Base-by-base conservation (phyloP, 2,329 filamentous ascomycete species). In the Balansia obtecta region DNA sequence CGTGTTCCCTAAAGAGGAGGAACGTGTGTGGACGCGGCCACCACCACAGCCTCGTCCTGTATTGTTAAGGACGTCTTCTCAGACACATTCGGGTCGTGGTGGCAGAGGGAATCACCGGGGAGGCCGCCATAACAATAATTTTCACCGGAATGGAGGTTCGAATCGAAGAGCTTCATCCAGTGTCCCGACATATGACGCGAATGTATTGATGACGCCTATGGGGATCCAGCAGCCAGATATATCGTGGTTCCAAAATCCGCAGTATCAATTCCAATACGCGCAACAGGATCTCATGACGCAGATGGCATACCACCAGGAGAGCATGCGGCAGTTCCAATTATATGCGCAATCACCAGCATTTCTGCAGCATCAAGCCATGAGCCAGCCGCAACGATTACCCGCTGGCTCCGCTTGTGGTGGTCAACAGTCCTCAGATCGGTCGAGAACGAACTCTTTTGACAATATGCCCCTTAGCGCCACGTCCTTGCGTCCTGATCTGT, bases 1-100 rank as follows among this genome's bases (percentile, higher is more conserved):
- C 61, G 81, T 86, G 51, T 96, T 86, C 59, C 93, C 93, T 4
- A 85, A 87, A 50, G 87, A 94, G 63, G 89, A 94, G 60, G 78
- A 82, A 61, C 71, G 70, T 52, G 71, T 77, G 41, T 82, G 74
- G 60, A 75, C 79, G 54, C 76, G 79, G 52, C 79, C 77, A n/a
- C 63, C 73, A 2, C 64, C 71, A 6, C 71, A 73, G 38, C 69
- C 79, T 33, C 73, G 77, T 15, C 79, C 79, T 10, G 70, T 76
- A n/a, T 64, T 80, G 48, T 55, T 81, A 45, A 71, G 80, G 53
- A 83, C 79, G 60, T 76, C 79, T 27, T 83, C 80, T 4, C 79
- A 82, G 55, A 75, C 77, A 47, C 72, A 79, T 50, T 66, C 68
- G 18, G 66, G 68, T 33, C 69, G 76, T 33, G 72, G 74, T 15